phyloP scores from a whole-genome alignment of 805 yeast species.

The Saccharomyces jurei region DNA sequence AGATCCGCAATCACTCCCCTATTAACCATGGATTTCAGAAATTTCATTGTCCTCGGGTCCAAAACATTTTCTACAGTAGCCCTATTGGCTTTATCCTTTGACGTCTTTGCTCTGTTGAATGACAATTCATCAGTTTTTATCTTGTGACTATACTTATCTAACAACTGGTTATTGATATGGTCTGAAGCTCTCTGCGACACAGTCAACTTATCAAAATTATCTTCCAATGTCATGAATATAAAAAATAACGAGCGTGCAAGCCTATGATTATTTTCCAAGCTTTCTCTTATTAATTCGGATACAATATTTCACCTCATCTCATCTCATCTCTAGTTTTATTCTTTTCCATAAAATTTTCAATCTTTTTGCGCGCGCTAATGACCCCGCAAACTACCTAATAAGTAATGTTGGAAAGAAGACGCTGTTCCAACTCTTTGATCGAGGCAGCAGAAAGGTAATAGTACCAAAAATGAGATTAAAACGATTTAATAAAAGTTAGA shows the following conservation, averaged over 20 bases:
- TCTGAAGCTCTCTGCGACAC: slow-evolving; percentile 11
- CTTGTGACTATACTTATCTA: slow-evolving; percentile 54
- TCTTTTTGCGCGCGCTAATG: neutral
- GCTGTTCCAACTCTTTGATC: neutral
- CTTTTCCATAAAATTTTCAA: neutral
- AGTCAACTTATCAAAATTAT: slow-evolving; percentile 13
- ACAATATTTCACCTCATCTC: neutral
- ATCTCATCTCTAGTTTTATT: neutral
- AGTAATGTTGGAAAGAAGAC: neutral
- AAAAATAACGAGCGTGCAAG: neutral
- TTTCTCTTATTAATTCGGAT: neutral
- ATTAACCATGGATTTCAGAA: slow-evolving; percentile 71
- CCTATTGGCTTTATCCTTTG: slow-evolving; percentile 80
- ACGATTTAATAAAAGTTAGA: too few relatives aligned
- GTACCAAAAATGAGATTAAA: neutral
- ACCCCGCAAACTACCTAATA: neutral
- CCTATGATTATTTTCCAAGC: neutral
- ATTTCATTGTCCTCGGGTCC: slow-evolving; percentile 87
- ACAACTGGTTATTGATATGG: slow-evolving; percentile 40
- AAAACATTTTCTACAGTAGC: slow-evolving; percentile 96
- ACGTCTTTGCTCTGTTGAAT: slow-evolving; percentile 47
- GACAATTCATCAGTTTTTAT: slow-evolving; percentile 57
- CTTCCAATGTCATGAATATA: slow-evolving; percentile 17
- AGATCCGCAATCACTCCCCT: slow-evolving; percentile 78
- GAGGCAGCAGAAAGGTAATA: neutral